Percentiles rank a stretch among this genome's conserved stretches.
These are phyloP conservation scores for Rugonectria rugulosa DNA, from an alignment of 2,329 filamentous ascomycete species.

Conservation along the genomic window DNA sequence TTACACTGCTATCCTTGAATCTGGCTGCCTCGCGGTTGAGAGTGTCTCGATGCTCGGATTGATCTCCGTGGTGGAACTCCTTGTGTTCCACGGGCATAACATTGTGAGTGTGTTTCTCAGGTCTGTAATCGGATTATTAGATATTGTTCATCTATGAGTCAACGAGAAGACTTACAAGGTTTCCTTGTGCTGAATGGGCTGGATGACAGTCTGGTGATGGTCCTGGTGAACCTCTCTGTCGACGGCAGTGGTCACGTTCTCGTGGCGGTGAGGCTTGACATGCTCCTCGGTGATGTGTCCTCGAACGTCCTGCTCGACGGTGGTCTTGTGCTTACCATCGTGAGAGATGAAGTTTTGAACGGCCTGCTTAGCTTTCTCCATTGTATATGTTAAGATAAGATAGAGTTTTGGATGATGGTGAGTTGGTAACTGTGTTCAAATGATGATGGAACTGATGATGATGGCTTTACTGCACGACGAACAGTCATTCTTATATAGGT, in stretches of 20 bases:
- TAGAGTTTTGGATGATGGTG: not conserved
- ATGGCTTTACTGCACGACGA: too few relatives aligned
- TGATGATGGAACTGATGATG: not conserved
- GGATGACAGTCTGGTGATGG: constrained; percentile 74
- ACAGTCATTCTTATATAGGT: not conserved
- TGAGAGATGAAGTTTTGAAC: constrained; percentile 67
- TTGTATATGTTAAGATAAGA: constrained; percentile 36
- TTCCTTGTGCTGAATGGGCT: constrained; percentile 60
- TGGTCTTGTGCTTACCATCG: constrained; percentile 73
- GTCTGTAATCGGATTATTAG: constrained; percentile 38
- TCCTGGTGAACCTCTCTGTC: constrained; percentile 76
- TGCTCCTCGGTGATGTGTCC: constrained; percentile 68
- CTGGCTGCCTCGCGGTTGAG: constrained; percentile 59
- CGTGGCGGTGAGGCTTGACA: constrained; percentile 66
- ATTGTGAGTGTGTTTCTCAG: constrained; percentile 70
- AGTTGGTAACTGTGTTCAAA: not conserved
- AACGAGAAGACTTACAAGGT: constrained; percentile 49
- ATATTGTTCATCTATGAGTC: too few relatives aligned
- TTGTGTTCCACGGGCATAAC: constrained; percentile 66
- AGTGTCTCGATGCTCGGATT: constrained; percentile 52
- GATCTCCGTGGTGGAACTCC: constrained; percentile 67
- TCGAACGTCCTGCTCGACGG: constrained; percentile 70
- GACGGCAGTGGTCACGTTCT: constrained; percentile 67
- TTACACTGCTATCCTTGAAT: constrained; percentile 40
- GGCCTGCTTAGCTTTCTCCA: constrained; percentile 71